Evolutionary conservation across 2,329 filamentous ascomycete species (phyloP).

Genomic region (Colletotrichum sp.): DNA sequence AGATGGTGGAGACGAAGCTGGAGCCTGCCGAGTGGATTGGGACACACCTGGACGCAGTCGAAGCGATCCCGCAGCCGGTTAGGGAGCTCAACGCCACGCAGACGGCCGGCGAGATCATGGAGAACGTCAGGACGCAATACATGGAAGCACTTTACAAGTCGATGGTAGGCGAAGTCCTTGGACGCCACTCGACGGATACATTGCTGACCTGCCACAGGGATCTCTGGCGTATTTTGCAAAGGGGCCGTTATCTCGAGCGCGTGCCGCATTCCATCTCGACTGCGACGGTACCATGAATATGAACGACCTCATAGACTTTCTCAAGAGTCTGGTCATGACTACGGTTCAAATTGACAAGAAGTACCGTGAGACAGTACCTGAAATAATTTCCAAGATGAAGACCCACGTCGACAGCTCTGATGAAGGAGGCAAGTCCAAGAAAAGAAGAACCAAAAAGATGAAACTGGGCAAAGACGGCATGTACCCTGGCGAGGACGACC

Average conservation of each 20-base stretch:
- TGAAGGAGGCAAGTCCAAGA: conserved; percentile 44
- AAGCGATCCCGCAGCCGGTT: conserved; percentile 5
- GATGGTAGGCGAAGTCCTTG: conserved; percentile 49
- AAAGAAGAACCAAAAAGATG: conserved; percentile 65
- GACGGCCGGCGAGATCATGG: conserved; percentile 58
- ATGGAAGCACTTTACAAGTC: conserved; percentile 67
- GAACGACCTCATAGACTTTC: conserved; percentile 68
- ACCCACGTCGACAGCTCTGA: conserved; percentile 62
- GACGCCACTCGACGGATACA: conserved; percentile 25
- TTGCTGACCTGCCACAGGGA: conserved; percentile 50
- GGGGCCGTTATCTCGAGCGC: conserved; percentile 76
- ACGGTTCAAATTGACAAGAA: conserved; percentile 78
- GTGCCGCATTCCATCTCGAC: conserved; percentile 71
- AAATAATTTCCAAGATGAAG: conserved; percentile 63
- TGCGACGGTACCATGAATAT: conserved; percentile 65
- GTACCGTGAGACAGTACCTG: conserved; percentile 73
- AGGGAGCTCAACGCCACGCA: conserved; percentile 34
- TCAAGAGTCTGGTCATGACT: conserved; percentile 72
- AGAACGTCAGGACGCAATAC: conserved; percentile 63
- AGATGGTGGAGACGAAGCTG: neutral
- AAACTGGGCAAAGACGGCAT: conserved; percentile 72
- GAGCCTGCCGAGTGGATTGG: conserved; percentile 4
- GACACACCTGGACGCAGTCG: conserved; percentile 23
- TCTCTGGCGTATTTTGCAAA: conserved; percentile 86
- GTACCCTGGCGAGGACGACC: conserved; percentile 69